Evolutionary conservation across 352 stramenopile genomes (phyloP), one percentile per base, ranked within the genome.

Genomic region (Phytopythium ostracodes): DNA sequence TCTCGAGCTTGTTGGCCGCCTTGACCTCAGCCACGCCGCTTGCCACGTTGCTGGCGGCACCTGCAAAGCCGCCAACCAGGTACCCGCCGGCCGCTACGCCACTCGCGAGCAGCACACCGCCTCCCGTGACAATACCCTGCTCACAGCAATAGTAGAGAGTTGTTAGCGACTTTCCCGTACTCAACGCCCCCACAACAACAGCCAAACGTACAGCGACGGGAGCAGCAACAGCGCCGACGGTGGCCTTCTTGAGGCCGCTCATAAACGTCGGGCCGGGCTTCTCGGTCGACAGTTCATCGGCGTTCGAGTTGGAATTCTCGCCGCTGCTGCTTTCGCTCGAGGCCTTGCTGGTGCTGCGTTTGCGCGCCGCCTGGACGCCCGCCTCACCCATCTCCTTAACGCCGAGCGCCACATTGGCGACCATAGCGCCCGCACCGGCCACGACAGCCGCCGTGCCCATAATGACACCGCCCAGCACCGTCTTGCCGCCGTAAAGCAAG

Each of bases 301-400:
- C 65, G 22, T 69, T 66, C 24, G 59, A 62, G 15, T 72, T 60
- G 9, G 65, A 36, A 2, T 56, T 56, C 54, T 68, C 62, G 18
- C 47, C 58, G 50, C 62, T 64, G 58, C 22, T 58, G 15, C 56
- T 79, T 52, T 87, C 74, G 35, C 70, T 82, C n/a, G 72, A 60
- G 4, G 71, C 66, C 43, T 87, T 84, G 60, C 75, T 87, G 36
- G 67, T 68, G 49, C 78, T 87, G 54, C 77, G 81, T 56, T 81
- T 82, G n/a, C 80, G 76, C 6, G 79, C 83, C 0, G 84, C 84
- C 27, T 94, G 71, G n/a, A 94, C 81, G 11, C 87, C 84, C 5
- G 87, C 87, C 47, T 96, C 80, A 43, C 87, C 81, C 87, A 96
- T 96, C 63, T 96, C 87, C 63, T 93, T 93, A 53, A 96, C 79